Evolutionary conservation across 2,329 filamentous ascomycete species (phyloP), one percentile per base, ranked within the genome.

Genomic region (Leptographium lundbergii): DNA sequence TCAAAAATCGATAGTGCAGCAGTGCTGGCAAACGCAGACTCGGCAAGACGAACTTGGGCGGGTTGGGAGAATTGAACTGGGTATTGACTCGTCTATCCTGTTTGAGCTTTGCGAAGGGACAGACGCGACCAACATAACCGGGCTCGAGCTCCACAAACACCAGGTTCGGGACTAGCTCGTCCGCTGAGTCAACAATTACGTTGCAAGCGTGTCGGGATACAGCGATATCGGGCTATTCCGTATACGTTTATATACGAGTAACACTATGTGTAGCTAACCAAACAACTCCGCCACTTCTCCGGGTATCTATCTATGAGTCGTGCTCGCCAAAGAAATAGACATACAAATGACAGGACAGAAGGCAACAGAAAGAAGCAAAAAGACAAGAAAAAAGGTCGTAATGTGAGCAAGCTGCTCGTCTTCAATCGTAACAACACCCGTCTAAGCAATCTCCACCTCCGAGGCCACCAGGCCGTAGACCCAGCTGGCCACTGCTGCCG

Each of bases 381-480:
- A 29, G 27, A 29, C n/a, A 29, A 29, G 27, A 4, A 29, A 34
- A 34, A 34, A 39, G 14, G 36, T 17, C 36, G 14, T 39, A 17
- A 36, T 13, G 29, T 17, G 36, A 39, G 6, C 36, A 39, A 17
- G 36, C 36, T 39, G 4, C 27, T 54, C 51, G 22, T n/a, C 14
- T 14, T 50, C 13, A 22, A 24, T 25, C 47, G 11, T 50, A 22
- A 22, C n/a, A 47, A 25, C 48, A 52, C 13, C 27, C 19, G 14
- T 19, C 51, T 56, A 57, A 6, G 48, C 32, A 32, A 57, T 57
- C 48, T 59, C 64, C 53, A 82, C 80, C 69, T 82, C 80, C 64
- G 81, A 78, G 54, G 81, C 79, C 29, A 84, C 75, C 58, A 82
- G 72, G 19, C 77, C 72, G 65, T 79, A 75, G 56, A 84, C 79